Base-by-base conservation (phyloP, 208 protist genomes). In the Acanthamoeba culbertsoni region DNA sequence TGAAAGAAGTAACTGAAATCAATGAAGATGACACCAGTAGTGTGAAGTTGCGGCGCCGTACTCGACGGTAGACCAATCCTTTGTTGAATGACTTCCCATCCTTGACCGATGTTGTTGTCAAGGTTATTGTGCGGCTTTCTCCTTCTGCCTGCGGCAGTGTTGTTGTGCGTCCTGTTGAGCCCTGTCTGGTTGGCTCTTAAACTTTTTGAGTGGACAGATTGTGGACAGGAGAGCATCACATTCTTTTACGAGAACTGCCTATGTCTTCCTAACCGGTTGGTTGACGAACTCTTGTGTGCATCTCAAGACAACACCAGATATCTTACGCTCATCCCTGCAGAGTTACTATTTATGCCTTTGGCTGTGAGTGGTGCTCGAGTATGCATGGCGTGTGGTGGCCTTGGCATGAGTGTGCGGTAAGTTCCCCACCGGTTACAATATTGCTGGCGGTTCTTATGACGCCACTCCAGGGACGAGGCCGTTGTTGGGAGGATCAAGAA, bases 311-410 rank as follows among this genome's bases (percentile, higher is more conserved):
- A 28, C 28, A n/a, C 28, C 28, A 37, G 14, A 28, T 68, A 68
- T 68, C 20, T 68, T 68, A n/a, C n/a, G n/a, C n/a, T n/a, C n/a
- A n/a, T n/a, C n/a, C 48, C 8, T 55, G 28, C 63, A 73, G 63
- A 37, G 63, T 73, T 12, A 73, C 63, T 2, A 2, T 73, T 23
- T 73, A 33, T 42, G 35, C 63, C 6, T 73, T 7, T 18, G 63
- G 63, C 1, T 73, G 63, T 33, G 63, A 73, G n/a, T 73, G 63
- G 63, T 73, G 63, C 35, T 73, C 63, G 1, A 73, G n/a, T 33
- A 73, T 73, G 63, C 63, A 73, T 37, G 63, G 63, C 35, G 63
- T 73, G n/a, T 73, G 63, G 63, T 73, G 63, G 63, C 63, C 63
- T 1, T 73, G 63, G 63, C 63, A 73, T n/a, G 63, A 73, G 18